A percentile compares a stretch with the other conserved stretches of the same genome.
Evolutionary conservation across 371 early-diverging fungal species (phyloP).

Genomic region (Lichtheimia hyalospora): DNA sequence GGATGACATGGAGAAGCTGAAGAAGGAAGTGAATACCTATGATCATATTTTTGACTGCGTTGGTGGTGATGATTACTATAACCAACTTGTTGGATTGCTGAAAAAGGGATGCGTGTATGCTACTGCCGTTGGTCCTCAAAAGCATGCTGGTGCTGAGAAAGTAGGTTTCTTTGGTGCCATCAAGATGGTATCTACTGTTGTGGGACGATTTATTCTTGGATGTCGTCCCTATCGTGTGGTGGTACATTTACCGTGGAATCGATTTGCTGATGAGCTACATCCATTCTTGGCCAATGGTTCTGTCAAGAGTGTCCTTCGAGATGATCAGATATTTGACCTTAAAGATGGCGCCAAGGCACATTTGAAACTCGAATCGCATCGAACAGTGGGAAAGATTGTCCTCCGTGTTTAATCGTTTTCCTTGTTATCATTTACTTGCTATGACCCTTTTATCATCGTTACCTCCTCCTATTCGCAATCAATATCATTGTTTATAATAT

Average conservation of each 20-base stretch:
- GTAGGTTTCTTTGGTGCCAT: constrained; percentile 15
- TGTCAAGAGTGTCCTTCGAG: constrained; percentile 12
- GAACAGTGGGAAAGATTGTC: constrained; percentile 57
- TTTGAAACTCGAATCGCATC: constrained; percentile 34
- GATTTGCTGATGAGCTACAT: background rate
- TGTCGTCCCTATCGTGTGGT: constrained; percentile 14
- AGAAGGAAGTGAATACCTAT: constrained; percentile 21
- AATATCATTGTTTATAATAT: no score
- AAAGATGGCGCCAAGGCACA: constrained; percentile 45
- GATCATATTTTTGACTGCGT: constrained; percentile 55
- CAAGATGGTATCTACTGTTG: constrained; percentile 5
- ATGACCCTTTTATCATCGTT: no score
- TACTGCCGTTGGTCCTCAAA: constrained; percentile 46
- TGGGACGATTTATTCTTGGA: constrained; percentile 12
- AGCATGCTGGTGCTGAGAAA: constrained; percentile 20
- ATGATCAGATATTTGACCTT: constrained; percentile 24
- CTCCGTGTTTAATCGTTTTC: constrained; percentile 18
- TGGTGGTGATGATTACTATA: constrained; percentile 53
- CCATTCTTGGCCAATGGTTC: constrained; percentile 7
- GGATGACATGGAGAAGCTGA: constrained; percentile 25
- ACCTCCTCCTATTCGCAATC: no score
- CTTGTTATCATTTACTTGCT: no score
- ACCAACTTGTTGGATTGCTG: constrained; percentile 24
- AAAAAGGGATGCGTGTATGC: constrained; percentile 35
- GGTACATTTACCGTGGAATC: constrained; percentile 7